phyloP scores from a whole-genome alignment of 306 rosid genomes.

The Rosa persica region DNA sequence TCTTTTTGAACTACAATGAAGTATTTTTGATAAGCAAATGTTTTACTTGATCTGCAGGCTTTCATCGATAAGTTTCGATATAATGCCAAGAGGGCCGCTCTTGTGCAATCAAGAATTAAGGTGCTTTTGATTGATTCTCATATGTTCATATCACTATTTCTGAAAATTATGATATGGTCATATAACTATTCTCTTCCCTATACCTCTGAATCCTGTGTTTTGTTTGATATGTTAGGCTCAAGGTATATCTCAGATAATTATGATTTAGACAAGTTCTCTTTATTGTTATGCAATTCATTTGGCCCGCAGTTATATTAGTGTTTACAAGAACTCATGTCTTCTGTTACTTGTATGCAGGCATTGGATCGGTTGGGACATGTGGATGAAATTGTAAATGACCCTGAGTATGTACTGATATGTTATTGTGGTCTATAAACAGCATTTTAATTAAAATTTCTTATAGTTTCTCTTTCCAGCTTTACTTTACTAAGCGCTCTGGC shows the following conservation, averaged over 20 bases:
- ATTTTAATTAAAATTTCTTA: neutral
- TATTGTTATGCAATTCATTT: constrained; percentile 11
- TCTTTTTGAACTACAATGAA: constrained; percentile 4
- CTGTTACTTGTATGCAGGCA: constrained; percentile 51
- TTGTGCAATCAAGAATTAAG: constrained; percentile 99
- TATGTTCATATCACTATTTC: neutral
- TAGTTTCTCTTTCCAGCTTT: constrained; percentile 18
- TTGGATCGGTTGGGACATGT: constrained; percentile 90
- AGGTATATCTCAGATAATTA: constrained; percentile 5
- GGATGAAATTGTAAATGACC: constrained; percentile 90
- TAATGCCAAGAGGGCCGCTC: constrained; percentile 98
- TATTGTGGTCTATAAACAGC: constrained; percentile 17
- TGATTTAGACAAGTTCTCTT: neutral
- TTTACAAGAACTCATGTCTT: neutral
- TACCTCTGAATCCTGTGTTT: neutral
- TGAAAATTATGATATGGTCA: neutral
- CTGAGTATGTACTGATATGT: constrained; percentile 70
- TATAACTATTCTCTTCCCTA: neutral
- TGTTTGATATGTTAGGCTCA: constrained; percentile 12
- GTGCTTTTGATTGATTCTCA: constrained; percentile 38
- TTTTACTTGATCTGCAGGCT: constrained; percentile 53
- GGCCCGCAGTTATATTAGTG: constrained; percentile 20
- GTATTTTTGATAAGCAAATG: constrained; percentile 30
- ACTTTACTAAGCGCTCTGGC: constrained; percentile 26
- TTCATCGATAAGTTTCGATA: constrained; percentile 97